Evolutionary conservation across 495 filamentous ascomycete species (phyloP).

Genomic region (Podospora anserina): DNA sequence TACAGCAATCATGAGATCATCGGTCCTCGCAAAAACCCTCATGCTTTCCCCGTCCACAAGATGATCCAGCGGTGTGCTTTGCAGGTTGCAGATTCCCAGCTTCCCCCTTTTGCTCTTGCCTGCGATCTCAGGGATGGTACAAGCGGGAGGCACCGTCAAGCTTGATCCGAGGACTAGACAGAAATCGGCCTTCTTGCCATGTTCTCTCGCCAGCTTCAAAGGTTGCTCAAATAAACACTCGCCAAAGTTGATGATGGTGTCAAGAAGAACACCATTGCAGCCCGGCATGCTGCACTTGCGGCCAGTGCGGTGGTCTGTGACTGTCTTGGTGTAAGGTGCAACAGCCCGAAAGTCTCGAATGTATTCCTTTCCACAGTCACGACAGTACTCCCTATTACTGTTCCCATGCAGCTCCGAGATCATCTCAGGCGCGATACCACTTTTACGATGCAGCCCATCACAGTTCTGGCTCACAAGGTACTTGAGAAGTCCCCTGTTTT

Average conservation of each 20-base stretch:
- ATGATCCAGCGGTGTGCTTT: conserved; percentile 41
- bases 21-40: conserved; percentile 35
- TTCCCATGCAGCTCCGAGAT: conserved; percentile 49
- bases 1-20: conserved; percentile 39
- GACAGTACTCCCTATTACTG: conserved; percentile 46
- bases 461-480: conserved; percentile 49
- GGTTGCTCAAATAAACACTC: conserved; percentile 34
- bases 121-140: conserved; percentile 38
- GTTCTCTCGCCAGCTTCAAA: conserved; percentile 31
- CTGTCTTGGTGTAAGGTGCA: conserved; percentile 40
- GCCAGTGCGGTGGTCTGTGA: conserved; percentile 45
- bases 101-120: conserved; percentile 29
- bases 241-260: conserved; percentile 48
- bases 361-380: conserved; percentile 45
- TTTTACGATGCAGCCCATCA: conserved; percentile 45
- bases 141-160: conserved; percentile 43
- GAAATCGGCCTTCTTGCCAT: conserved; percentile 42
- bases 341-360: conserved; percentile 48
- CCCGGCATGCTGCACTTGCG: conserved; percentile 34
- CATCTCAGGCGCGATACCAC: conserved; percentile 41
- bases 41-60: conserved; percentile 21
- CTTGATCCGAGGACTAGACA: conserved; percentile 47
- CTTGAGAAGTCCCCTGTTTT: conserved; percentile 40
- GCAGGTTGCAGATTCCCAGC: conserved; percentile 47
- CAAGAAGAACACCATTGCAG: conserved; percentile 36